Percentiles rank a stretch among this genome's conserved stretches.
These are phyloP conservation scores for Penicillium verrucosum DNA, from an alignment of 2,329 filamentous ascomycete genomes.

Conservation along the genomic window DNA sequence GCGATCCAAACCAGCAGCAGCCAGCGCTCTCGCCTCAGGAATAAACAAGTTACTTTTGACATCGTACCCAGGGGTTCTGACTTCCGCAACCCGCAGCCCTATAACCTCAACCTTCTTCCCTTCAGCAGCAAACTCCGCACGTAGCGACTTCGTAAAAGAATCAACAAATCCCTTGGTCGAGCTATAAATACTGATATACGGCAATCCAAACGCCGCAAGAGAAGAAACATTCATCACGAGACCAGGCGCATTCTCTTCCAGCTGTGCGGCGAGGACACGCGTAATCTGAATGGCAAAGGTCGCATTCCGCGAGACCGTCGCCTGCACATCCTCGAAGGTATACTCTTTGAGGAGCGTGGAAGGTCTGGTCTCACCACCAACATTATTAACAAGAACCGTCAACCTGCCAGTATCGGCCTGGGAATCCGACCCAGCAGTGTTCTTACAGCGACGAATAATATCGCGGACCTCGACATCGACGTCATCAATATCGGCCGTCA, in stretches of 20 bases:
- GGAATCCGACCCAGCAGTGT: background rate
- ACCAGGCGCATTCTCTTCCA: conserved; percentile 42
- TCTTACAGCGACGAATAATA: conserved; percentile 24
- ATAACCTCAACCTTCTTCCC: conserved; percentile 40
- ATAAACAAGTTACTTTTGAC: conserved; percentile 23
- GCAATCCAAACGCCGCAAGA: conserved; percentile 45
- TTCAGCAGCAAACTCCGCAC: conserved; percentile 44
- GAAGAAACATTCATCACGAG: conserved; percentile 54
- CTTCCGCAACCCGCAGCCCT: conserved; percentile 35
- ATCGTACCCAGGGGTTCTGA: conserved; percentile 29
- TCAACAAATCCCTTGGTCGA: conserved; percentile 48
- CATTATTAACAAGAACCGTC: conserved; percentile 57
- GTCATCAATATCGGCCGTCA: conserved; percentile 20
- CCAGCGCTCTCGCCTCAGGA: conserved; percentile 31
- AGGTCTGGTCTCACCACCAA: conserved; percentile 43
- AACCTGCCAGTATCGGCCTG: conserved; percentile 25
- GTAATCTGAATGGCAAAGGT: conserved; percentile 53
- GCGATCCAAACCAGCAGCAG: conserved; percentile 31
- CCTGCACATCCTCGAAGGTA: conserved; percentile 38
- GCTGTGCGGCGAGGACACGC: conserved; percentile 44
- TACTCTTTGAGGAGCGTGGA: conserved; percentile 40
- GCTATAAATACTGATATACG: conserved; percentile 48
- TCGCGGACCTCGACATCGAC: conserved; percentile 23
- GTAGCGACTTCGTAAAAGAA: conserved; percentile 40
- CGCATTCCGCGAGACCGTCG: conserved; percentile 49